Conservation (phyloP, 2,329 filamentous ascomycete genomes). For the Geosmithia morbida region DNA sequence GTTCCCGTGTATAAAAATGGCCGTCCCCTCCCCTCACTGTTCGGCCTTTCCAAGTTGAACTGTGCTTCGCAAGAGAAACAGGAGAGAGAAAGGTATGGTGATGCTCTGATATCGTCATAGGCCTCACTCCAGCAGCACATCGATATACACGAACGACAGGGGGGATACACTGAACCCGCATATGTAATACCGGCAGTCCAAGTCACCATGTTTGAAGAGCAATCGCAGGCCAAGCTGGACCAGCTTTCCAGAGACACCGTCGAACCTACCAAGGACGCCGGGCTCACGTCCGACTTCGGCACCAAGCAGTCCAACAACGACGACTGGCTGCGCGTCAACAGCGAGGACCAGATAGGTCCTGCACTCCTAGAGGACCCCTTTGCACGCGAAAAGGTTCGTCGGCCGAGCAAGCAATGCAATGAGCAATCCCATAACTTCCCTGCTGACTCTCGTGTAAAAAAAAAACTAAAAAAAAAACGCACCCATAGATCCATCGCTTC, state of each 20-base stretch:
- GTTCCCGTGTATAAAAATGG: too few relatives aligned
- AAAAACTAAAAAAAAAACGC: too few relatives aligned
- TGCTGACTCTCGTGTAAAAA: neutral
- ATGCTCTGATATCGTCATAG: too few relatives aligned
- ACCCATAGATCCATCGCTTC: constrained; percentile 51
- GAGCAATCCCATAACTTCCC: too few relatives aligned
- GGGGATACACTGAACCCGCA: neutral
- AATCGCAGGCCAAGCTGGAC: constrained; percentile 35
- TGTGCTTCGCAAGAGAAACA: too few relatives aligned
- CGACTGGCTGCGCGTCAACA: constrained; percentile 57
- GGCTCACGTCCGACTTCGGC: constrained; percentile 66
- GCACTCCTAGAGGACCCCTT: constrained; percentile 58
- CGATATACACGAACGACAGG: too few relatives aligned
- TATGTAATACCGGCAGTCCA: neutral
- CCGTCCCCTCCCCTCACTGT: too few relatives aligned
- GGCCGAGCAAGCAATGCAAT: neutral
- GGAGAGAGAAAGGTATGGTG: too few relatives aligned
- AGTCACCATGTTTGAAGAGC: neutral
- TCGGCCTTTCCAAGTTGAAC: too few relatives aligned
- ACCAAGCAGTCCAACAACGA: constrained; percentile 61
- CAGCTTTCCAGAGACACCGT: constrained; percentile 46
- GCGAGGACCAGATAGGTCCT: constrained; percentile 50
- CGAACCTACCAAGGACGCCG: constrained; percentile 39
- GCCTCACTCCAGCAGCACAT: too few relatives aligned
- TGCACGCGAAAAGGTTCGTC: constrained; percentile 53